A percentile compares a stretch with the other conserved stretches of the same genome.
Conservation (phyloP, 1,284 basidiomycete genomes). For the Leccinum cinnamomeum region DNA sequence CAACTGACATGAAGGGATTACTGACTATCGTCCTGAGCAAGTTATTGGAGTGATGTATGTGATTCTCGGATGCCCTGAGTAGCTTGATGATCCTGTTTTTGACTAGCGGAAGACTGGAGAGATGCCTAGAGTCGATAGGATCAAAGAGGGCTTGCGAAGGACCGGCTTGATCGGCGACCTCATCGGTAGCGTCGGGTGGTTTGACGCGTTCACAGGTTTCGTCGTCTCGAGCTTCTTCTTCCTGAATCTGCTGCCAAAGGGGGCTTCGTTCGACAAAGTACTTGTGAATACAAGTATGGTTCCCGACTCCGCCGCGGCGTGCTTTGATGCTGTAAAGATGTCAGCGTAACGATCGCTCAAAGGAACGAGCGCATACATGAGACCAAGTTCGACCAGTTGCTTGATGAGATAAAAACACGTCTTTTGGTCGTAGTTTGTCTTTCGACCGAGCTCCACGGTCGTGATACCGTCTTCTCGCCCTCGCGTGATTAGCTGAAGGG, state of each 20-base stretch:
- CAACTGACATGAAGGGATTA: constrained; percentile 7
- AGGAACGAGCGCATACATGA: constrained; percentile 57
- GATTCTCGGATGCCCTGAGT: constrained; percentile 62
- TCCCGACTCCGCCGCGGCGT: constrained; percentile 71
- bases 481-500: constrained; percentile 82
- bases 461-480: constrained; percentile 77
- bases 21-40: constrained; percentile 68
- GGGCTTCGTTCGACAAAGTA: constrained; percentile 73
- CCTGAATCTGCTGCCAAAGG: constrained; percentile 68
- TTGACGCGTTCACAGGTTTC: constrained; percentile 34
- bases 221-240: constrained; percentile 56
- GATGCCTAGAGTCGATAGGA: constrained; percentile 70
- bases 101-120: constrained; percentile 70
- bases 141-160: constrained; percentile 51
- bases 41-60: constrained; percentile 68
- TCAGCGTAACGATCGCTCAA: constrained; percentile 5
- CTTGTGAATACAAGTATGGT: constrained; percentile 73
- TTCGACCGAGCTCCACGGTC: constrained; percentile 73
- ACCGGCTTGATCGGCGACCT: constrained; percentile 30
- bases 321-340: constrained; percentile 59
- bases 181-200: constrained; percentile 31
- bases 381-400: constrained; percentile 67
- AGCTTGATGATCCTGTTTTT: constrained; percentile 66
- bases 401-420: constrained; percentile 84
- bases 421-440: constrained; percentile 86